Base-by-base conservation (phyloP, 139 green algal genomes). In the Dunaliella primolecta region DNA sequence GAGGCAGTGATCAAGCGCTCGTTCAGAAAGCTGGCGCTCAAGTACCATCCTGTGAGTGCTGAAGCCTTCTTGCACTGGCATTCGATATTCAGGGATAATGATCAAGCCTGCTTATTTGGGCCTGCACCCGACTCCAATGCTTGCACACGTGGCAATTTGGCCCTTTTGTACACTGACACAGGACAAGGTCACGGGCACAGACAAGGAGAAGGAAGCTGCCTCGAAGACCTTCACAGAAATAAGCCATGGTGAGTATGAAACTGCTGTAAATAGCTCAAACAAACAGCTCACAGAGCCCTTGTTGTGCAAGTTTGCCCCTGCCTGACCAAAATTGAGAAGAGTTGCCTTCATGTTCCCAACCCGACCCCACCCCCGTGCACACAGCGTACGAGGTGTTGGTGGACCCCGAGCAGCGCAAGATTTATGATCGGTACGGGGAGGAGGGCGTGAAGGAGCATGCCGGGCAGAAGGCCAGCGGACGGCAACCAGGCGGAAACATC, bases 401-500 rank as follows among this genome's bases (percentile, higher is more conserved):
- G 0, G 93, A 99, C 85, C 2, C 84, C 0, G 94, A 99, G 90
- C 99, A 99, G 93, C 87, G 95, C 20, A 85, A 93, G 25, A 96
- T 99, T 31, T 99, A 99, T 84, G 97, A 99, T 84, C 90, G 91
- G 24, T 95, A 99, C 86, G 97, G 97, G 1, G 97, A 99, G 89
- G 97, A 99, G 80, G 97, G 97, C 0, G 77, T 99, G 36, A 98
- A 98, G 87, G 95, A 98, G 92, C 94, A 97, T 55, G 84, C 85
- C 1, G 84, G 81, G 1, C 89, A 91, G 83, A 85, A 93, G 71
- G 89, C 90, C 32, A 89, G 93, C 23, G 87, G 93, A 2, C 92
- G 91, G 2, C 91, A 92, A 0, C 72, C 88, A 25, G 89, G 85
- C 70, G 83, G 87, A 0, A 81, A 98, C 89, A 96, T 99, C 55